A percentile compares a stretch with the other conserved stretches of the same genome.
phyloP scores from a whole-genome alignment of 2,329 filamentous ascomycete species.

The Ophiocordyceps camponoti-rufipedis region DNA sequence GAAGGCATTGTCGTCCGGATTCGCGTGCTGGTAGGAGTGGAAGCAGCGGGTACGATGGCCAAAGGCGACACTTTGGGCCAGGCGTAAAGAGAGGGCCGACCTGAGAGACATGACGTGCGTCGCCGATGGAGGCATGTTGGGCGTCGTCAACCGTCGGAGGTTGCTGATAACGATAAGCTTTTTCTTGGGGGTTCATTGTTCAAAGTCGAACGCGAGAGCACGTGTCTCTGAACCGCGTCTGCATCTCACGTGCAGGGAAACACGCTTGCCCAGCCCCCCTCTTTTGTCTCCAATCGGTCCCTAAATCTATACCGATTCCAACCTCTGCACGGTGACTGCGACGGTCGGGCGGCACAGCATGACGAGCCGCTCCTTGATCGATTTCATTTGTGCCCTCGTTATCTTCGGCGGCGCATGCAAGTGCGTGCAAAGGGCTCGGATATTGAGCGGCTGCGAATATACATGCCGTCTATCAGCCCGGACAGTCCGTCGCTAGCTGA shows the following conservation, averaged over 20 bases:
- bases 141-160: too few species aligned
- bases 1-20: conserved; percentile 39
- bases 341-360: too few species aligned
- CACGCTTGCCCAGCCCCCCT: background rate
- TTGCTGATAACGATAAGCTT: background rate
- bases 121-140: too few species aligned
- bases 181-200: background rate
- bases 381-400: too few species aligned
- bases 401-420: background rate
- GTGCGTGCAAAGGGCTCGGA: too few species aligned
- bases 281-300: background rate
- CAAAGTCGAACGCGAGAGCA: background rate
- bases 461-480: too few species aligned
- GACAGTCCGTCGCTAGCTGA: too few species aligned
- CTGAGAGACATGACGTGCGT: background rate
- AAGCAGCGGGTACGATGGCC: conserved; percentile 23
- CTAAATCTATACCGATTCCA: background rate
- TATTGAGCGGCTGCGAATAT: too few species aligned
- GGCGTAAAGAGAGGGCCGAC: background rate
- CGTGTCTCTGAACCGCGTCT: background rate
- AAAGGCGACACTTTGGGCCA: background rate
- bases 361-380: too few species aligned
- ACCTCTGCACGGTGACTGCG: too few species aligned
- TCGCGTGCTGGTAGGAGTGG: conserved; percentile 53
- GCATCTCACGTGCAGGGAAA: background rate